A percentile compares a stretch with the other conserved stretches of the same genome.
phyloP scores from a whole-genome alignment of 371 early-diverging fungal genomes.

The Actinomortierella wolfii region DNA sequence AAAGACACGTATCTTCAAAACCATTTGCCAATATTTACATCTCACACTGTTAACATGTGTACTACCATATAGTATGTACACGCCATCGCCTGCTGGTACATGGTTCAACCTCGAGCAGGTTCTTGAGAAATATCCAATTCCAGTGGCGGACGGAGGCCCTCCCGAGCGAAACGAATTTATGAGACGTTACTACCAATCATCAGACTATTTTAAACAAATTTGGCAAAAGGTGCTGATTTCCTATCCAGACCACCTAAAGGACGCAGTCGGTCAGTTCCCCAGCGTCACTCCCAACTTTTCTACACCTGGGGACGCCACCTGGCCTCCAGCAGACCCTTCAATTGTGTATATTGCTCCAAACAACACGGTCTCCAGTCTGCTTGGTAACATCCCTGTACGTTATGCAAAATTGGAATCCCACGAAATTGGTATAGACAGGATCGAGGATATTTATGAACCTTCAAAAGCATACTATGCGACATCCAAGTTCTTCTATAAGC shows the following conservation, averaged over 20 bases:
- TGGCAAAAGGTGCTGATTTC: slow-evolving; percentile 18
- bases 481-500: too few relatives aligned
- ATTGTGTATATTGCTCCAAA: slow-evolving; percentile 14
- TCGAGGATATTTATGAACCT: too few relatives aligned
- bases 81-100: slow-evolving; percentile 12
- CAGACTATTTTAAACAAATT: background rate
- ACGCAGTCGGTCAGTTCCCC: slow-evolving; percentile 10
- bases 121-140: too few relatives aligned
- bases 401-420: background rate
- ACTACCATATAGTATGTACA: slow-evolving; percentile 12
- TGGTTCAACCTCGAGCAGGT: slow-evolving; percentile 21
- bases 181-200: too few relatives aligned
- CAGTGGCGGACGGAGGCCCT: too few relatives aligned
- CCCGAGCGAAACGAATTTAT: too few relatives aligned
- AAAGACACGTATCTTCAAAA: too few relatives aligned
- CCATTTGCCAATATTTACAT: too few relatives aligned
- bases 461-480: too few relatives aligned
- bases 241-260: too few relatives aligned
- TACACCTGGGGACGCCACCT: background rate
- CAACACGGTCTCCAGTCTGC: slow-evolving; percentile 19
- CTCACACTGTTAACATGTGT: too few relatives aligned
- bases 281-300: slow-evolving; percentile 18
- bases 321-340: slow-evolving; percentile 28
- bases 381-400: slow-evolving; percentile 29
- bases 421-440: too few relatives aligned